Conservation (phyloP, 805 yeast species). For the Ogataea nonfermentans region DNA sequence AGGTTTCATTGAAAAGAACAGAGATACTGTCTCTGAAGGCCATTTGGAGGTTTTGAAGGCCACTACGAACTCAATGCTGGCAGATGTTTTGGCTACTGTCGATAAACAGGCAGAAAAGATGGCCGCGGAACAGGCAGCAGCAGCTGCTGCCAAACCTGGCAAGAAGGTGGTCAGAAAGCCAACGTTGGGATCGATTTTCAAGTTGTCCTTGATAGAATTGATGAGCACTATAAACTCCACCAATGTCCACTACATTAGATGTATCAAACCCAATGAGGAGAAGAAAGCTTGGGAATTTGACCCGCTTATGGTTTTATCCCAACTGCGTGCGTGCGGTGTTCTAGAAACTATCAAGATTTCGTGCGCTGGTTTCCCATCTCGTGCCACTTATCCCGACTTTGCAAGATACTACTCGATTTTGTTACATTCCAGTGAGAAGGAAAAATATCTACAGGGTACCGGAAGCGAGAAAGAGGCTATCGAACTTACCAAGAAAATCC, state of each 20-base stretch:
- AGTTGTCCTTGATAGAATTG: constrained; percentile 84
- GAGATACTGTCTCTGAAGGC: constrained; percentile 97
- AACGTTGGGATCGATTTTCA: constrained; percentile 92
- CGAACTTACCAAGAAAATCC: constrained; percentile 65
- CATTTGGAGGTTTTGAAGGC: constrained; percentile 80
- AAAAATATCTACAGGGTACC: constrained; percentile 50
- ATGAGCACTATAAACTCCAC: constrained; percentile 93
- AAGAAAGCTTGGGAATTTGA: constrained; percentile 96
- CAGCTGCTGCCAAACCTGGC: constrained; percentile 35
- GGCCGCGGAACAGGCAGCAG: constrained; percentile 35
- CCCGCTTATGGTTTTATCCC: constrained; percentile 91
- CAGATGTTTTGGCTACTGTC: constrained; percentile 60
- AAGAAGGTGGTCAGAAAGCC: constrained; percentile 64
- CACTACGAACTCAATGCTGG: constrained; percentile 64
- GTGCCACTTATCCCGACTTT: constrained; percentile 94
- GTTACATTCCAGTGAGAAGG: constrained; percentile 69
- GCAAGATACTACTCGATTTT: constrained; percentile 85
- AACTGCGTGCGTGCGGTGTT: constrained; percentile 97
- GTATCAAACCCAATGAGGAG: constrained; percentile 94
- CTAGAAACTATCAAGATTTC: constrained; percentile 94
- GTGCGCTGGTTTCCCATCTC: constrained; percentile 96
- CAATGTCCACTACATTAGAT: constrained; percentile 93
- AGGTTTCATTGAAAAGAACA: constrained; percentile 93
- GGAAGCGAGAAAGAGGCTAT: constrained; percentile 56
- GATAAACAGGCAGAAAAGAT: constrained; percentile 53